Conservation (phyloP, 805 yeast genomes). For the Yamadazyma ubonensis region DNA sequence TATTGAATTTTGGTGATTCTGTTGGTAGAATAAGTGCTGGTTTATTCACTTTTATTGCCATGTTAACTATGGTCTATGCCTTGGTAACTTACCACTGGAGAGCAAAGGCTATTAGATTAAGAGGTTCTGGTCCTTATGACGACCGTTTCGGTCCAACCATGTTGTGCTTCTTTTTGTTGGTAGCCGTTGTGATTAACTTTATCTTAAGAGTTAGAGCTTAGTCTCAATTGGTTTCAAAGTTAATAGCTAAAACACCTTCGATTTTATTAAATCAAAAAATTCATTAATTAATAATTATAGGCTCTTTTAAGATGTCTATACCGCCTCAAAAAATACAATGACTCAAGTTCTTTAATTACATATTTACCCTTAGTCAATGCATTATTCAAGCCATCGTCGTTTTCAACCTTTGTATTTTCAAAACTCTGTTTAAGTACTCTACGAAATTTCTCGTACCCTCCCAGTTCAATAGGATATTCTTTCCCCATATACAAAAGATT, state of each 20-base stretch:
- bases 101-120: slow-evolving; percentile 95
- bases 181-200: slow-evolving; percentile 93
- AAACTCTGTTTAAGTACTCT: slow-evolving; percentile 21
- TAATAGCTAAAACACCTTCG: no score
- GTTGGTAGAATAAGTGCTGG: slow-evolving; percentile 93
- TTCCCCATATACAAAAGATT: slow-evolving; percentile 33
- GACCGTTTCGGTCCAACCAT: slow-evolving; percentile 98
- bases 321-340: slow-evolving; percentile 29
- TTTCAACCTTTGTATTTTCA: slow-evolving; percentile 15
- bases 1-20: slow-evolving; percentile 92
- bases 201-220: slow-evolving; percentile 70
- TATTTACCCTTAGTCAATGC: slow-evolving; percentile 32
- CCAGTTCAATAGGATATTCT: slow-evolving; percentile 33
- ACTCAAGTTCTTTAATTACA: slow-evolving; percentile 29
- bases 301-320: slow-evolving; percentile 32
- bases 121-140: slow-evolving; percentile 99
- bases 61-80: slow-evolving; percentile 97
- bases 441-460: slow-evolving; percentile 28
- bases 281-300: slow-evolving; percentile 10
- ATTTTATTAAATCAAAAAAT: no score
- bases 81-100: slow-evolving; percentile 98
- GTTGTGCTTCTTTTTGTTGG: slow-evolving; percentile 87
- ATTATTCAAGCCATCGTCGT: slow-evolving; percentile 19
- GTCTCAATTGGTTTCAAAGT: background rate
- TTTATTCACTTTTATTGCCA: slow-evolving; percentile 90